Percentiles rank a stretch among this genome's conserved stretches.
Evolutionary conservation across 176 grass and related monocot genomes (phyloP).

Genomic region (Carex kokanica): DNA sequence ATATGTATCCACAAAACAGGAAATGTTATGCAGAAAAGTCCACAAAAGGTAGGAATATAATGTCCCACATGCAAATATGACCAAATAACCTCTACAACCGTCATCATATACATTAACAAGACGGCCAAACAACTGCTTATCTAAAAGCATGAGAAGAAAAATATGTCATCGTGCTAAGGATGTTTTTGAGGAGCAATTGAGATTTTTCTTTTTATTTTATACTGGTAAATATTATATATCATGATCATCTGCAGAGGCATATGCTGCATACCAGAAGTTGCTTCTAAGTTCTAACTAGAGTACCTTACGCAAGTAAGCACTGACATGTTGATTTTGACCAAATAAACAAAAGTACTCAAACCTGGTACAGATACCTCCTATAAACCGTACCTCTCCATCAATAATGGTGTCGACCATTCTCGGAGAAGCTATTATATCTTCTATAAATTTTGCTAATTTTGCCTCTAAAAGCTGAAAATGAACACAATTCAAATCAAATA

Average conservation of each 20-base stretch:
- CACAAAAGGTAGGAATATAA: neutral
- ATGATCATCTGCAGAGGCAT: neutral
- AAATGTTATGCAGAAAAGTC: neutral
- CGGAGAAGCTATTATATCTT: constrained; percentile 64
- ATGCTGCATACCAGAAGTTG: neutral
- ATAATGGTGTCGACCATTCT: constrained; percentile 55
- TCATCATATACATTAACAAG: no score
- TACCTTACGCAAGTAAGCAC: neutral
- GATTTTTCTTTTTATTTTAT: neutral
- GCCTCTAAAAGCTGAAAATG: constrained; percentile 45
- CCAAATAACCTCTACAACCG: neutral
- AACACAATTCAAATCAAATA: constrained; percentile 1
- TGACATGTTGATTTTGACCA: neutral
- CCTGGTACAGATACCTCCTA: neutral
- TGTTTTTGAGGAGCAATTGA: neutral
- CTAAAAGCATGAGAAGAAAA: neutral
- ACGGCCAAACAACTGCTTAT: neutral
- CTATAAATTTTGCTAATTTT: constrained; percentile 66
- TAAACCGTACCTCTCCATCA: constrained; percentile 53
- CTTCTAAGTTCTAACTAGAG: neutral
- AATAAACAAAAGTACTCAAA: neutral
- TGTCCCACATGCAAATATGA: neutral
- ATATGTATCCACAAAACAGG: neutral
- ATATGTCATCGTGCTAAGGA: neutral
- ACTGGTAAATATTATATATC: neutral